Percentiles rank a stretch among this genome's conserved stretches.
These are phyloP conservation scores for Raffaelea ambrosiae DNA, from an alignment of 2,329 filamentous ascomycete species.

Conservation along the genomic window DNA sequence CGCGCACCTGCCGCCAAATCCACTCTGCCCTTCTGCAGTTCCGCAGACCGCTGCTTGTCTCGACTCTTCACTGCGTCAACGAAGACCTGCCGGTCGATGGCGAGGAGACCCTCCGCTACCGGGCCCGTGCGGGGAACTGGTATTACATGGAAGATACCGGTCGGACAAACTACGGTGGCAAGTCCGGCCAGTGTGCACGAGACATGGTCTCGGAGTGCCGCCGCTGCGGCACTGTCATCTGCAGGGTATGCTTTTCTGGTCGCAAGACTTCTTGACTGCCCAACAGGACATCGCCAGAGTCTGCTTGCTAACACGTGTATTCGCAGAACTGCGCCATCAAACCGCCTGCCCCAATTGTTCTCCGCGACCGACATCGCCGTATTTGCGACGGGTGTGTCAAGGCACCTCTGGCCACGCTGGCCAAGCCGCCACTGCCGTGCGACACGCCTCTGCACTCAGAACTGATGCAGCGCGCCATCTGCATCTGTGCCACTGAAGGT, in stretches of 20 bases:
- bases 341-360: constrained; percentile 56
- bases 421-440: constrained; percentile 34
- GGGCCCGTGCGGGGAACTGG: constrained; percentile 49
- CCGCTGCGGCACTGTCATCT: constrained; percentile 67
- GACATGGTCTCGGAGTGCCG: constrained; percentile 83
- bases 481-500: constrained; percentile 42
- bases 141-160: constrained; percentile 49
- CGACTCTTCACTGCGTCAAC: constrained; percentile 73
- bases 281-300: no score
- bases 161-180: constrained; percentile 44
- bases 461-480: constrained; percentile 47
- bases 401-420: constrained; percentile 55
- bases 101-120: constrained; percentile 48
- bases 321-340: constrained; percentile 86
- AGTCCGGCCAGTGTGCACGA: constrained; percentile 70
- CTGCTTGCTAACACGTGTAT: not conserved
- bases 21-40: constrained; percentile 72
- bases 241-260: constrained; percentile 53
- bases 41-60: constrained; percentile 61
- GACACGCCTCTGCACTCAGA: constrained; percentile 40
- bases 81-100: constrained; percentile 50
- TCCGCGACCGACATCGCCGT: constrained; percentile 70
- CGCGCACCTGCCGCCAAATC: constrained; percentile 72
- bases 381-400: constrained; percentile 69
- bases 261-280: not conserved